Percentiles rank a stretch among this genome's conserved stretches.
Conservation (phyloP, 2,329 filamentous ascomycete species). For the Chaetomium globosum region DNA sequence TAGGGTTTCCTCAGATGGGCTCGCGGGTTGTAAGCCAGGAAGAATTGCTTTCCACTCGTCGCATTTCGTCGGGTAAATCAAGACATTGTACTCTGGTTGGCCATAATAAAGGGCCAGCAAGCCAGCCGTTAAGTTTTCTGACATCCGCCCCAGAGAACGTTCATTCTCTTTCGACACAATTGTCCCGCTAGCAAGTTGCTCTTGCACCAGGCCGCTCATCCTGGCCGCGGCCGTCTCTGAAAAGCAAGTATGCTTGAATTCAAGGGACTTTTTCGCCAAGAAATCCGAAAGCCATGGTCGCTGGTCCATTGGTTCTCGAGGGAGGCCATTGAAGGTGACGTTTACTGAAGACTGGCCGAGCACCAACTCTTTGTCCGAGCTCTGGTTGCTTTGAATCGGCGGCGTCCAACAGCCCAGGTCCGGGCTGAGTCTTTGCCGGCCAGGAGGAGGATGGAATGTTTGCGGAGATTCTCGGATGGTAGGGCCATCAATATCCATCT, state of each 20-base stretch:
- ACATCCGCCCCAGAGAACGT: constrained; percentile 38
- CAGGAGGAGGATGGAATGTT: background rate
- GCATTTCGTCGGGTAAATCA: constrained; percentile 47
- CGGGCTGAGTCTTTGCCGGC: constrained; percentile 7
- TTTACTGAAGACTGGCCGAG: constrained; percentile 32
- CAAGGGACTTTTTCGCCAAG: constrained; percentile 35
- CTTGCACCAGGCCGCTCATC: constrained; percentile 24
- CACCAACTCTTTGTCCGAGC: constrained; percentile 34
- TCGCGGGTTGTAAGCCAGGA: constrained; percentile 30
- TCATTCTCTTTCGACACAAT: constrained; percentile 29
- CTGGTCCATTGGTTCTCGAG: constrained; percentile 23
- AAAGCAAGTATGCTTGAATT: constrained; percentile 39
- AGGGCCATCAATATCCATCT: constrained; percentile 33
- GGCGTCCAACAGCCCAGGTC: background rate
- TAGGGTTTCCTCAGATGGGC: constrained; percentile 35
- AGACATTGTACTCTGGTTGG: constrained; percentile 41
- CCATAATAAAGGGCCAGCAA: constrained; percentile 45
- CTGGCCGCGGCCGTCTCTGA: constrained; percentile 34
- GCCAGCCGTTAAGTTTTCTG: constrained; percentile 43
- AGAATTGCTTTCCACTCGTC: constrained; percentile 41
- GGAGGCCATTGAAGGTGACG: constrained; percentile 38
- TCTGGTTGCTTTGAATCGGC: constrained; percentile 21
- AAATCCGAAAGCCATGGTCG: constrained; percentile 37
- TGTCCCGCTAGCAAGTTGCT: constrained; percentile 37
- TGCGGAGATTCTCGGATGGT: background rate